Base-by-base conservation (phyloP, 192 early-diverging fungal species). In the Phlyctochytrium bullatum region DNA sequence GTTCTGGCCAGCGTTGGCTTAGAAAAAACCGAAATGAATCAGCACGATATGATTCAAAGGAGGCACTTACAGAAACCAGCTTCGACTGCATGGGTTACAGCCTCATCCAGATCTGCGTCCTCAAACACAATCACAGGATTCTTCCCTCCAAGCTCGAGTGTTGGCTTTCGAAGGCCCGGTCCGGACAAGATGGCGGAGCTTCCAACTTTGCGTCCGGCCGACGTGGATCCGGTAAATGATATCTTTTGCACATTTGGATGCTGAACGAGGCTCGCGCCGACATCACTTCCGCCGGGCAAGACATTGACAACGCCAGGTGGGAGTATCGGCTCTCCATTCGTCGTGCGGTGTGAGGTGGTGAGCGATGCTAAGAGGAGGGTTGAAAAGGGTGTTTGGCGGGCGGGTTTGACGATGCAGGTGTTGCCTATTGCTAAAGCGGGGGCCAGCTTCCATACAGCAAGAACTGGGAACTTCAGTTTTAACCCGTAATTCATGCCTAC, bases 71-170 rank as follows among this genome's bases (percentile, higher is more conserved):
- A 50, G 40, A 72, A 69, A 2, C 66, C 65, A 40, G 63, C 70
- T 2, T 62, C 54, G 12, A 69, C 32, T 29, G 62, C 25, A 27
- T 52, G 29, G 3, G 34, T 4, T 6, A 69, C 25, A 2, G 66
- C 65, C 59, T 65, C 62, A 50, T 66, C 68, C 28, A 72, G 54
- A 24, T 75, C 74, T 10, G 65, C 64, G 34, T 75, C 74, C 0
- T 36, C 68, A 52, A 66, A 70, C 12, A 75, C 36, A 12, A 75
- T 62, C 56, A 84, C 88, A 0, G 92, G 84, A 27, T 91, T 92
- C 73, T 95, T 95, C 36, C 93, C 93, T 61, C 83, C 93, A 6
- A 95, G 78, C 73, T 95, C 93, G 40, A 95, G 68, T 0, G 88
- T 88, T 3, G 92, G 71, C 32, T 89, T 93, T 73, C 93, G 93